A percentile compares a stretch with the other conserved stretches of the same genome.
phyloP scores from a whole-genome alignment of 345 rosid species.

The Lumnitzera littorea region DNA sequence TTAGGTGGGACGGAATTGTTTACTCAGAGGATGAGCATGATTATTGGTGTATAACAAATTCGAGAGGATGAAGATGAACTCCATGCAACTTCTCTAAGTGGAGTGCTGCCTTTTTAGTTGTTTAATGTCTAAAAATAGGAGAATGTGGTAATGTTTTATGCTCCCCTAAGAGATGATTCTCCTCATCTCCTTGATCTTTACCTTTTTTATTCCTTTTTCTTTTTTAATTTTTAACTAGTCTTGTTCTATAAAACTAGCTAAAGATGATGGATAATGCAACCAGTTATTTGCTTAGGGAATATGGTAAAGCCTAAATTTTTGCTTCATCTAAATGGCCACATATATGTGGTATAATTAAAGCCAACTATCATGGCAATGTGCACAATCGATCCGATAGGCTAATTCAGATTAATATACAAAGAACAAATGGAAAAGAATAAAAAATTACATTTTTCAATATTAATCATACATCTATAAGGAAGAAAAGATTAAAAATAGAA shows the following conservation, averaged over 20 bases:
- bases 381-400: not conserved
- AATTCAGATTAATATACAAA: too few species aligned
- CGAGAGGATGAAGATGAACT: conserved; percentile 61
- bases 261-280: conserved; percentile 28
- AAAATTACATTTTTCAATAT: too few species aligned
- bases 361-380: not conserved
- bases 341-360: not conserved
- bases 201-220: conserved; percentile 23
- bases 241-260: not conserved
- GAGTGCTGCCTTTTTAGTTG: conserved; percentile 27
- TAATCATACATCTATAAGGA: too few species aligned
- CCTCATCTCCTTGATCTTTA: conserved; percentile 16
- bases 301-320: conserved; percentile 21
- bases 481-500: too few species aligned
- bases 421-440: too few species aligned
- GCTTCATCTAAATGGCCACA: conserved; percentile 4
- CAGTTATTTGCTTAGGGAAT: conserved; percentile 19
- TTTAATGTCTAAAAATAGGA: conserved; percentile 21
- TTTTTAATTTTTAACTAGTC: not conserved
- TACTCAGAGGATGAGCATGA: conserved; percentile 20
- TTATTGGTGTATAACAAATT: conserved; percentile 46
- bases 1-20: conserved; percentile 23
- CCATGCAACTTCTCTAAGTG: conserved; percentile 53
- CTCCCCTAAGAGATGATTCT: conserved; percentile 41
- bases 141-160: conserved; percentile 22